Evolutionary conservation across 2,329 filamentous ascomycete species (phyloP).

Genomic region (Blastomyces silverae): DNA sequence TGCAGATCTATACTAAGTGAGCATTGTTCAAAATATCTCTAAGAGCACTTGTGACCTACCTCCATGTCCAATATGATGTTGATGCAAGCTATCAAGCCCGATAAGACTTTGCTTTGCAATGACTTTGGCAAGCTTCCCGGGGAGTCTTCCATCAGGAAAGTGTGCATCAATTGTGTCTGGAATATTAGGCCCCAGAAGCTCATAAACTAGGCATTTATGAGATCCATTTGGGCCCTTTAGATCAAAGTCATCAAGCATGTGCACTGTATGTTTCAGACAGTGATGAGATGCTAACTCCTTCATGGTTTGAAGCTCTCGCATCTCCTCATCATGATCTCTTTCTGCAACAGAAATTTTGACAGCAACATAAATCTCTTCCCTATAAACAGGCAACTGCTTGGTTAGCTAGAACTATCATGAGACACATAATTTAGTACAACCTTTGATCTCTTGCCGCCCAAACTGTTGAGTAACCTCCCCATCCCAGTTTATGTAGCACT

Average conservation of each 20-base stretch:
- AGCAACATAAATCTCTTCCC: constrained; percentile 24
- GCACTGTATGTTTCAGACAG: constrained; percentile 30
- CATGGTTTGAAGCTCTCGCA: constrained; percentile 20
- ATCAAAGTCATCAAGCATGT: constrained; percentile 35
- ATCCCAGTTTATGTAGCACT: constrained; percentile 36
- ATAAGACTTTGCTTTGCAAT: constrained; percentile 39
- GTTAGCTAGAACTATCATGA: constrained; percentile 14
- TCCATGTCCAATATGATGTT: constrained; percentile 38
- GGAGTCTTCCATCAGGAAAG: constrained; percentile 34
- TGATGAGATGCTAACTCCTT: constrained; percentile 2
- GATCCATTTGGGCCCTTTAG: constrained; percentile 41
- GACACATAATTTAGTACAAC: constrained; percentile 4
- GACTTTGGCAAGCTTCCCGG: constrained; percentile 37
- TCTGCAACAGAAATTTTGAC: constrained; percentile 26
- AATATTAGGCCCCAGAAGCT: constrained; percentile 39
- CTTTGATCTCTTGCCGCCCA: constrained; percentile 32
- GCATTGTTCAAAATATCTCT: constrained; percentile 16
- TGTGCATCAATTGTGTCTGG: constrained; percentile 33
- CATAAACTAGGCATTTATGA: constrained; percentile 41
- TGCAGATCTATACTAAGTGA: constrained; percentile 26
- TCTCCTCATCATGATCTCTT: constrained; percentile 15
- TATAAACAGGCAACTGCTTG: constrained; percentile 16
- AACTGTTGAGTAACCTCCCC: constrained; percentile 34
- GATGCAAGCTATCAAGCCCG: constrained; percentile 37
- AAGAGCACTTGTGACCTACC: constrained; percentile 25